Conservation (phyloP, 192 early-diverging fungal genomes). For the Physocladia obscura region DNA sequence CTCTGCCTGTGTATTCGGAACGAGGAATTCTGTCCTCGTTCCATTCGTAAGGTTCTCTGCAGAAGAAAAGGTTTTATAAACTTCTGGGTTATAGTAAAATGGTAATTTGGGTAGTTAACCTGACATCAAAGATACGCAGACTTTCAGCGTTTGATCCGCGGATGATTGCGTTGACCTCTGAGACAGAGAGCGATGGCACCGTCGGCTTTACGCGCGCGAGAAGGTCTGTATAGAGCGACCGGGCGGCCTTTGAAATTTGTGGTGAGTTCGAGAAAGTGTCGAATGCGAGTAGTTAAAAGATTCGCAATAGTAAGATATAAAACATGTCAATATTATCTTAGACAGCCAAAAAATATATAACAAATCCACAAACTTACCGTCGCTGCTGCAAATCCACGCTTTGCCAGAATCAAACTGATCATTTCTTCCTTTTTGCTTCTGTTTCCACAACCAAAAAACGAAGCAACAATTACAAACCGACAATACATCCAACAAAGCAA, state of each 20-base stretch:
- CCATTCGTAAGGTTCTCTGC: conserved; percentile 59
- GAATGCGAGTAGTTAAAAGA: no score
- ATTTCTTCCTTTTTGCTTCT: not conserved
- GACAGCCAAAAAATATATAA: no score
- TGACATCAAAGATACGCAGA: no score
- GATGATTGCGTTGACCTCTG: conserved; percentile 27
- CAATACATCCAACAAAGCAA: not conserved
- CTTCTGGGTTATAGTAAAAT: no score
- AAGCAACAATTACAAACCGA: not conserved
- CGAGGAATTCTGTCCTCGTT: conserved; percentile 53
- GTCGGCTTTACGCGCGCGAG: conserved; percentile 24
- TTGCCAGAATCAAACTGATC: no score
- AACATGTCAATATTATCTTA: no score
- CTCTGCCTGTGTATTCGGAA: conserved; percentile 52
- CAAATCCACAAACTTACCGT: not conserved
- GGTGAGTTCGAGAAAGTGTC: no score
- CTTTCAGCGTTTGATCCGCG: no score
- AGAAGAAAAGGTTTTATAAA: no score
- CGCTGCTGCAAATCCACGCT: not conserved
- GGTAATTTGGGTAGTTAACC: no score
- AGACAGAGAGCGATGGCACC: conserved; percentile 39
- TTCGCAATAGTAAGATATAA: no score
- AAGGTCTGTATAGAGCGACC: conserved; percentile 37
- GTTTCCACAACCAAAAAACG: not conserved
- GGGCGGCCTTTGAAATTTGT: not conserved